These are phyloP conservation scores for Castanea mollissima DNA, from an alignment of 306 rosid species.

Conservation along the genomic window DNA sequence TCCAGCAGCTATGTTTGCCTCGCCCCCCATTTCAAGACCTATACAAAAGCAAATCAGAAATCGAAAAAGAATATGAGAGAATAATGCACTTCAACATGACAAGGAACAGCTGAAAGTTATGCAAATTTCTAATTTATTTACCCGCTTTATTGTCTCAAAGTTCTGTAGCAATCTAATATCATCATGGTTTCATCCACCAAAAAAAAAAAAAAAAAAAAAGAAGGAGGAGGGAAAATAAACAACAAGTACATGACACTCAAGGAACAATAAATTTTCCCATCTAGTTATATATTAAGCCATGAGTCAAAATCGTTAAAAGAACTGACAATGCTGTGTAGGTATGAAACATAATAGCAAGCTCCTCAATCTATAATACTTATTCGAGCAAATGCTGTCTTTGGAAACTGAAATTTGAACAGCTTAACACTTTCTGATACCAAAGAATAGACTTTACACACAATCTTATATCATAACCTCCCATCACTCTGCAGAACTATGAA, in stretches of 20 bases:
- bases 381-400: not conserved
- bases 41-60: not conserved
- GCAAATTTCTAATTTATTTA: not conserved
- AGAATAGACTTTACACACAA: not conserved
- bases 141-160: not conserved
- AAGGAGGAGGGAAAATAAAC: not conserved
- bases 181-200: not conserved
- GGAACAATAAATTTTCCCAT: not conserved
- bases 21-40: constrained; percentile 44
- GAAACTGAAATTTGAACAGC: not conserved
- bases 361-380: not conserved
- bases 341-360: not conserved
- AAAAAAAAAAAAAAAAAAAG: not conserved
- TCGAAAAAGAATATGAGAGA: not conserved
- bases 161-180: not conserved
- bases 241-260: not conserved
- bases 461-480: not conserved
- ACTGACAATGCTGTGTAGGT: not conserved
- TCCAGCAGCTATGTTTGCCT: constrained; percentile 38
- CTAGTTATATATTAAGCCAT: not conserved
- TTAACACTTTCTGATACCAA: not conserved
- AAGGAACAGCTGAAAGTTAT: not conserved
- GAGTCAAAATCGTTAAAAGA: not conserved
- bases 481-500: not conserved
- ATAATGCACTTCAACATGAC: not conserved